Percentiles rank a stretch among this genome's conserved stretches.
Evolutionary conservation across 495 filamentous ascomycete genomes (phyloP).

Genomic region (Tuber indicum): DNA sequence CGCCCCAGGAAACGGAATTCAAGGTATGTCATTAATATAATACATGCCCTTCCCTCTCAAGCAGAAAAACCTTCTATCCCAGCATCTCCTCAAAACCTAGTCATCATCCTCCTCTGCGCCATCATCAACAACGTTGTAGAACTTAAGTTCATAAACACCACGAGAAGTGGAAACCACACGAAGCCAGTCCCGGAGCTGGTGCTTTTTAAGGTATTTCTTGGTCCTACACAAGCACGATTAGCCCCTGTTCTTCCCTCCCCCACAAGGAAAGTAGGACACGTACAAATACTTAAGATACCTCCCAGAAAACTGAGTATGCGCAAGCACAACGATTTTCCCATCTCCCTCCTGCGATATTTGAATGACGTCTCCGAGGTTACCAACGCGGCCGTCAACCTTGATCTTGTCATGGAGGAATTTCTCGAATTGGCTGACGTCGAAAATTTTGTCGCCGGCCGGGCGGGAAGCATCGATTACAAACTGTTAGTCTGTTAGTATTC

Average conservation of each 20-base stretch:
- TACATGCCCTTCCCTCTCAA: neutral
- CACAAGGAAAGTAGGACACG: conserved; percentile 43
- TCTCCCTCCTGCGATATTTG: conserved; percentile 83
- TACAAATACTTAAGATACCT: conserved; percentile 99
- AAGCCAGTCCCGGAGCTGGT: conserved; percentile 99
- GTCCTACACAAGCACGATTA: conserved; percentile 54
- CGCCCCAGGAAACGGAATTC: neutral
- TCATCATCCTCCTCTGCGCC: conserved; percentile 96
- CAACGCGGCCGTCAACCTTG: conserved; percentile 97
- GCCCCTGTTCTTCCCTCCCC: neutral
- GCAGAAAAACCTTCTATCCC: neutral
- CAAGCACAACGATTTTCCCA: conserved; percentile 94
- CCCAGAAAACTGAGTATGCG: conserved; percentile 96
- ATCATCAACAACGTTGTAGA: conserved; percentile 99
- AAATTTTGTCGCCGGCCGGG: conserved; percentile 98
- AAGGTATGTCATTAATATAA: neutral
- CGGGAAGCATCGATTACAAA: conserved; percentile 98
- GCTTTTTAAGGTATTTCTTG: conserved; percentile 99
- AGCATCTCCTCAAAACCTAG: conserved; percentile 49
- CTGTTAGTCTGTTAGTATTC: conserved; percentile 47
- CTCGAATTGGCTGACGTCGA: conserved; percentile 96
- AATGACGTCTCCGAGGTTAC: conserved; percentile 93
- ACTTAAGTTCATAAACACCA: conserved; percentile 97
- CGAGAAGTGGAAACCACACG: conserved; percentile 94
- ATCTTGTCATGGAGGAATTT: conserved; percentile 99